phyloP scores from a whole-genome alignment of 1,139 yeast genomes.

The Trichomonascaceae sp. region DNA sequence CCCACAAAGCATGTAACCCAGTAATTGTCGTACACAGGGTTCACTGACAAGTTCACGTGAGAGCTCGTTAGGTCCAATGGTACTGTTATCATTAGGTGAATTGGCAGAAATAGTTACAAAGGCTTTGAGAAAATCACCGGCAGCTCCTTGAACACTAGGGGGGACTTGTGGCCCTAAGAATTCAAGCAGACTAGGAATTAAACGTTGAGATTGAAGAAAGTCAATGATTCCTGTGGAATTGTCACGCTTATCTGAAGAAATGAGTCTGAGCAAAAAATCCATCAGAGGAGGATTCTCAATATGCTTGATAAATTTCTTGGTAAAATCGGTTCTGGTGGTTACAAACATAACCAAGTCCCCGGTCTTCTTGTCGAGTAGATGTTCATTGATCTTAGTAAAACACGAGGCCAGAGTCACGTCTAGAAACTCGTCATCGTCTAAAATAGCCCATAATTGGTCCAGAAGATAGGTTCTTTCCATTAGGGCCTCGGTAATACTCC shows the following conservation, averaged over 20 bases:
- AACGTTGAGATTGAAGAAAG: conserved; percentile 56
- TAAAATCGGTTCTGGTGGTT: conserved; percentile 57
- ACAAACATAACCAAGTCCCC: conserved; percentile 73
- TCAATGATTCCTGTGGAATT: conserved; percentile 73
- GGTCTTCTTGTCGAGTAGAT: conserved; percentile 83
- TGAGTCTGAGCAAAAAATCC: conserved; percentile 74
- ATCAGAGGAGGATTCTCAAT: conserved; percentile 78
- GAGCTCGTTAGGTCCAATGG: conserved; percentile 93
- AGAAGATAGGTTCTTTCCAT: conserved; percentile 68
- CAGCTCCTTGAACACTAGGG: conserved; percentile 79
- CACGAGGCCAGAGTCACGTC: conserved; percentile 76
- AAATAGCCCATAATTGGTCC: conserved; percentile 69
- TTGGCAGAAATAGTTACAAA: conserved; percentile 93
- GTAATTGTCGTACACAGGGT: conserved; percentile 57
- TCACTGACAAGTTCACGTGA: conserved; percentile 83
- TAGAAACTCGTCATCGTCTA: conserved; percentile 59
- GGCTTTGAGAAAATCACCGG: conserved; percentile 92
- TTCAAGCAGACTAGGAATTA: conserved; percentile 53
- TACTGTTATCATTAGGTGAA: conserved; percentile 71
- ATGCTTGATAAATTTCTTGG: conserved; percentile 66
- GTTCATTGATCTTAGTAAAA: conserved; percentile 93
- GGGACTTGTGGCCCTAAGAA: conserved; percentile 53
- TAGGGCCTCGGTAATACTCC: conserved; percentile 90
- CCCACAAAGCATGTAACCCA: conserved; percentile 81
- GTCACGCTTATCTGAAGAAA: conserved; percentile 75